phyloP scores from a whole-genome alignment of 2,329 filamentous ascomycete species.

The Epichloe sibirici region DNA sequence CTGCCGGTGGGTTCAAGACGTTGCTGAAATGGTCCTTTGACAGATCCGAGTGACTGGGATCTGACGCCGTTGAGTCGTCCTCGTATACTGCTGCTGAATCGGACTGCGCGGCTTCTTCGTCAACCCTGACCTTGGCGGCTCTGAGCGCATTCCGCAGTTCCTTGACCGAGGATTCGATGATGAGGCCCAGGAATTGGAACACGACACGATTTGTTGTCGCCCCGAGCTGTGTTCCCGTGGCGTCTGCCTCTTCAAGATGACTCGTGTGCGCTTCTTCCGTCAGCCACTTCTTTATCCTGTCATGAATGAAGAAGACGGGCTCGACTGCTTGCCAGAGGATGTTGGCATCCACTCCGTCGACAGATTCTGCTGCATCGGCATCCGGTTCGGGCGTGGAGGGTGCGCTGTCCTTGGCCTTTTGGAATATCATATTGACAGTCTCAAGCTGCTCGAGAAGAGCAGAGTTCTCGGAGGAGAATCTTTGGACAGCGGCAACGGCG shows the following conservation, averaged over 20 bases:
- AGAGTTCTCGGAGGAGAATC: conserved; percentile 12
- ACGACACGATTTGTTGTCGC: conserved; percentile 88
- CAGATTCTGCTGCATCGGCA: conserved; percentile 2
- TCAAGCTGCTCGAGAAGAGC: conserved; percentile 16
- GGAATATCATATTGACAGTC: conserved; percentile 14
- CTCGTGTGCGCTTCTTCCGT: conserved; percentile 53
- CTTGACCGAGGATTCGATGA: conserved; percentile 76
- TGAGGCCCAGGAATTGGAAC: conserved; percentile 74
- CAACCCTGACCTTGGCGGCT: conserved; percentile 17
- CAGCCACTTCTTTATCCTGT: conserved; percentile 29
- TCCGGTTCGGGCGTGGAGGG: conserved; percentile 8
- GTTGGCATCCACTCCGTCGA: conserved; percentile 9
- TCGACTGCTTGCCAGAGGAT: conserved; percentile 75
- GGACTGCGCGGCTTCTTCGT: conserved; percentile 32
- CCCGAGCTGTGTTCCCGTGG: conserved; percentile 12
- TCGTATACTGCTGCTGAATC: conserved; percentile 51
- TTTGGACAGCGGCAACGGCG: conserved; percentile 14
- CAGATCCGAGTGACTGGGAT: conserved; percentile 68
- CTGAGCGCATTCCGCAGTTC: conserved; percentile 65
- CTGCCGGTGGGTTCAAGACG: conserved; percentile 32
- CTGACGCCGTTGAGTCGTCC: conserved; percentile 55
- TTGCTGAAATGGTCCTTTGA: conserved; percentile 72
- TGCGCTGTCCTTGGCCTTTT: conserved; percentile 13
- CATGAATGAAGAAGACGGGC: conserved; percentile 55
- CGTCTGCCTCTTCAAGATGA: conserved; percentile 8